Evolutionary conservation across 352 stramenopile genomes (phyloP).

Genomic region (Plasmopara viticola): DNA sequence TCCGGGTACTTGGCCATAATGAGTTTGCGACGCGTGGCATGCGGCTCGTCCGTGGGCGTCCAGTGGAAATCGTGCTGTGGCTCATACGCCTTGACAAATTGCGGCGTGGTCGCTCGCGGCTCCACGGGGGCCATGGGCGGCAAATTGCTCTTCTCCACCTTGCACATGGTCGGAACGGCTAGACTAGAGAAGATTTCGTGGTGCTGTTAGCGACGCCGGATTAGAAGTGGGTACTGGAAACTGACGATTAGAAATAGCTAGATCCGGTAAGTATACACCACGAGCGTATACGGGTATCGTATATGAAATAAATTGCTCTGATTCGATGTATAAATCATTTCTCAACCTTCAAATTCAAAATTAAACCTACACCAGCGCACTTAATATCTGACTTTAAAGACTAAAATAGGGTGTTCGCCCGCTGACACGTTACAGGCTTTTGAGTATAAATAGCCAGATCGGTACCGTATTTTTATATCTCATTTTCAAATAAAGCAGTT

Average conservation of each 20-base stretch:
- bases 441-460: too few relatives aligned
- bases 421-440: too few relatives aligned
- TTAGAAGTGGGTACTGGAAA: constrained; percentile 24
- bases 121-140: constrained; percentile 32
- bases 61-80: constrained; percentile 73
- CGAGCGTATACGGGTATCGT: too few relatives aligned
- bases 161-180: constrained; percentile 27
- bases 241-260: constrained; percentile 5
- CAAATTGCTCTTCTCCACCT: constrained; percentile 34
- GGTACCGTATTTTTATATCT: too few relatives aligned
- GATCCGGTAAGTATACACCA: too few relatives aligned
- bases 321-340: too few relatives aligned
- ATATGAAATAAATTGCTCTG: too few relatives aligned
- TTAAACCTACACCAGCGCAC: too few relatives aligned
- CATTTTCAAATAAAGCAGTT: too few relatives aligned
- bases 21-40: constrained; percentile 76
- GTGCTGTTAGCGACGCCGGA: constrained; percentile 18
- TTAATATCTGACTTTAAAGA: too few relatives aligned
- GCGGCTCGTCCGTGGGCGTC: constrained; percentile 79
- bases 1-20: constrained; percentile 86
- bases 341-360: too few relatives aligned
- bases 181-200: neutral
- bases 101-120: constrained; percentile 32
- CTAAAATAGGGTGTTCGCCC: too few relatives aligned
- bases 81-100: constrained; percentile 45